Base-by-base conservation (phyloP, 2,329 filamentous ascomycete species). In the Trichoderma atrobrunneum region DNA sequence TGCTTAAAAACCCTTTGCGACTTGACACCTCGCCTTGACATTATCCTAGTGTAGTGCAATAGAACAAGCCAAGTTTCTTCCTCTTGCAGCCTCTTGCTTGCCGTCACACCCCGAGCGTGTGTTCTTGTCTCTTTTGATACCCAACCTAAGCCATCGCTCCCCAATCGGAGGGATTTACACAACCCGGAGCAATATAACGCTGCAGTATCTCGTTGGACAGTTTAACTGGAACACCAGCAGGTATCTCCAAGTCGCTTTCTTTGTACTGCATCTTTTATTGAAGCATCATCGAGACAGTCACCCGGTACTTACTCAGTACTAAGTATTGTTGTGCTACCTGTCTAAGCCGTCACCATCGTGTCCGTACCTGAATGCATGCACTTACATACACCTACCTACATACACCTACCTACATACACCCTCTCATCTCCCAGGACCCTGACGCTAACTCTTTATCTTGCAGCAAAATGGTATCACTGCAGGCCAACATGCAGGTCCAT, bases 401-500 rank as follows among this genome's bases (percentile, higher is more conserved):
- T 21, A 51, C 39, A n/a, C 39, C 18, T 26, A n/a, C 39, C 18
- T 21, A 51, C 39, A 51, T 30, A 57, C 39, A 59, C 43, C 36
- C 64, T 72, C 61, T 39, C 24, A 28, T 39, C 36, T 69, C 30
- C 7, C 5, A 18, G 57, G 32, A 56, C 30, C 24, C 11, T 16
- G 51, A 21, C 28, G 63, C 71, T 72, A 57, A 72, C 54, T 70
- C 39, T 61, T 54, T 61, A 32, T 59, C 30, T 70, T 70, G 39
- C 57, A 70, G 67, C 77, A 76, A 72, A 63, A 84, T 84, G 82
- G 82, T 80, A 73, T 82, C 82, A 76, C 67, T 75, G 54, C 76
- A 78, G 69, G 66, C 76, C 67, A 85, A 83, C 74, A 87, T 88
- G 84, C 89, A 92, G 81, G 87, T 90, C 77, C 90, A 95, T 79